Evolutionary conservation across 164 flowering plant genomes (phyloP).

Genomic region (Aristolochia contorta): DNA sequence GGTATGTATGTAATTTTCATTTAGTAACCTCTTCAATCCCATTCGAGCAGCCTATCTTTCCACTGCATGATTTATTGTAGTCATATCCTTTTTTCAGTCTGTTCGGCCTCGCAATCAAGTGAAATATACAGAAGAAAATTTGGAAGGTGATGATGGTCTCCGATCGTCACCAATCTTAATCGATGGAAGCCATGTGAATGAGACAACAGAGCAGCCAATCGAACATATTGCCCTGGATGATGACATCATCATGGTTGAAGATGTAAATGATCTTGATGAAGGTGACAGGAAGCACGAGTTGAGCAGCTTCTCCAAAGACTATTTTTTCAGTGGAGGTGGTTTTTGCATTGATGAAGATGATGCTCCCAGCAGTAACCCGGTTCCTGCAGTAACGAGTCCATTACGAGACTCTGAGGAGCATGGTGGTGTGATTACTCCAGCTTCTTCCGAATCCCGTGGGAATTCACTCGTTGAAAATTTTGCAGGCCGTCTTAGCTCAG

Average conservation of each 20-base stretch:
- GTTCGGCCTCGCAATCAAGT: slow-evolving; percentile 45
- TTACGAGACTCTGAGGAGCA: not conserved
- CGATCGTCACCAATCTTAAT: slow-evolving; percentile 15
- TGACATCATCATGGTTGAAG: no score
- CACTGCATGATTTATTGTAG: not conserved
- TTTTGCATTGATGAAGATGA: slow-evolving; percentile 36
- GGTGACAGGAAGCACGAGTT: slow-evolving; percentile 3
- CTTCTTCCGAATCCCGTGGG: not conserved
- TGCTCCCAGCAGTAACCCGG: slow-evolving; percentile 14
- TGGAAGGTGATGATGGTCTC: slow-evolving; percentile 22
- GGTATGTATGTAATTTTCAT: slow-evolving; percentile 29
- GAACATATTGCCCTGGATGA: no score
- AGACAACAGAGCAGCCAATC: not conserved
- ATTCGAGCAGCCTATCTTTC: not conserved
- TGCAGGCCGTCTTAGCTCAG: not conserved
- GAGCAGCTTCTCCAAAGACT: slow-evolving; percentile 10
- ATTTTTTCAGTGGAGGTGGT: slow-evolving; percentile 36
- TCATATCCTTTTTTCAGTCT: slow-evolving; percentile 33
- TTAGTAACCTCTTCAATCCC: not conserved
- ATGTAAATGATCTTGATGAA: slow-evolving; percentile 2
- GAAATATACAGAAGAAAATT: slow-evolving; percentile 25
- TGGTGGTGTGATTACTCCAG: not conserved
- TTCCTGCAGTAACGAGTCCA: slow-evolving; percentile 4
- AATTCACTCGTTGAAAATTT: not conserved
- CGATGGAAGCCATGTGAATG: slow-evolving; percentile 6